Base-by-base conservation (phyloP, 768 basidiomycete genomes). In the Pleurotus tuoliensis region DNA sequence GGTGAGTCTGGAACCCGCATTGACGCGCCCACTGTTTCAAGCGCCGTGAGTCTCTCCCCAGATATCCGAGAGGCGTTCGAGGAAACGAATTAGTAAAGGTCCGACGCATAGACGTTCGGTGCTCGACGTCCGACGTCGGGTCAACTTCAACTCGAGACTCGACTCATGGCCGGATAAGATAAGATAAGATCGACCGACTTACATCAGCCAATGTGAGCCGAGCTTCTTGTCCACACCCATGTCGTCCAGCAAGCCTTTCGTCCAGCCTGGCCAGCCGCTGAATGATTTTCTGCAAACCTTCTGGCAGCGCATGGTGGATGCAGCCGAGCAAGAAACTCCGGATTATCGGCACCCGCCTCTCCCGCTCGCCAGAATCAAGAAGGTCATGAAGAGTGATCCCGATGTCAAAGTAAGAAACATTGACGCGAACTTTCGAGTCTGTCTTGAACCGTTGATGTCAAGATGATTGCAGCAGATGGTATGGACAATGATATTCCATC, bases 401-500 rank as follows among this genome's bases (percentile, higher is more conserved):
- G 93, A 95, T 64, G 93, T 98, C 61, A 94, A 94, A 83, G 94
- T 96, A 67, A 66, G 84, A 43, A n/a, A 40, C 34, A 25, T 15
- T 44, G 39, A 43, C 38, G 55, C 53, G 49, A 40, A 59, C 53
- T 55, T 24, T 40, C 55, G 41, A 51, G 57, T 53, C 15, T 38
- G 39, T 43, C 30, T 63, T 38, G 27, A 25, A 18, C 18, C 22
- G 24, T 52, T 61, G 37, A 60, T 52, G 18, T 20, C 40, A 56
- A 94, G 94, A 98, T 98, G 96, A 98, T 98, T 63, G 94, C 96
- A 53, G 93, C 94, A 57, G 96, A 99, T 71, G 91, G 91, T 91
- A 67, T 57, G 78, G 66, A 47, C 41, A 45, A 38, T 16, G 39
- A 11, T 4, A 45, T 15, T 16, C 54, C 55, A 57, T 58, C 56